Evolutionary conservation across 345 rosid species (phyloP), one percentile per base, ranked within the genome.

Genomic region (Citrus australasica): DNA sequence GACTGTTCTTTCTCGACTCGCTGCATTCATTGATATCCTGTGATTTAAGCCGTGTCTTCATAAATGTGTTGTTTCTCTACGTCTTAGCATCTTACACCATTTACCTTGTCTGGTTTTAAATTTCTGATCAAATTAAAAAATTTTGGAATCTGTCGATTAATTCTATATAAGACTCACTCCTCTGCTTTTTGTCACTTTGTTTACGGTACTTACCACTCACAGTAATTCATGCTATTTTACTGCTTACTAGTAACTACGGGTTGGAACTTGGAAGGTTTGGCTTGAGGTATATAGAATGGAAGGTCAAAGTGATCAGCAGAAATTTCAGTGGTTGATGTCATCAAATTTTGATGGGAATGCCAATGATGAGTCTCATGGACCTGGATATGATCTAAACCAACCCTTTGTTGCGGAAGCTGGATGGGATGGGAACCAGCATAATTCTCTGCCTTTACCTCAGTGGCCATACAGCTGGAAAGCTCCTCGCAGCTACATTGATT

Each of bases 401-500:
- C 42, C 62, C 27, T 51, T 75, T 24, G 16, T 60, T 60, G 8
- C 56, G 65, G 51, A 46, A 10, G 40, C 65, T 59, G 77, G 74
- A 80, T 61, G 67, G 17, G 61, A 14, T 25, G 58, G 64, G 66
- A 63, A 30, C 35, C 84, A 73, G 58, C 33, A 61, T 78, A 66
- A 69, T 72, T 69, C 76, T 56, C 68, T 61, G 74, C 60, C 85
- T 38, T 80, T 75, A 51, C 81, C 80, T 76, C 84, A 76, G 40
- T 78, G 83, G 85, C 62, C 79, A 24, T 73, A 76, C 9, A 30
- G 70, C 76, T 79, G 75, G 51, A 71, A 56, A 76, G 35, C 79
- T n/a, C 82, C 84, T 37, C 73, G 13, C 33, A 77, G 71, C 65
- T 85, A 80, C 70, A 82, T 82, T 75, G 86, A 88, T 30, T 82